These are phyloP conservation scores for Trichoderma hamatum DNA, from an alignment of 2,329 filamentous ascomycete genomes.

Conservation along the genomic window DNA sequence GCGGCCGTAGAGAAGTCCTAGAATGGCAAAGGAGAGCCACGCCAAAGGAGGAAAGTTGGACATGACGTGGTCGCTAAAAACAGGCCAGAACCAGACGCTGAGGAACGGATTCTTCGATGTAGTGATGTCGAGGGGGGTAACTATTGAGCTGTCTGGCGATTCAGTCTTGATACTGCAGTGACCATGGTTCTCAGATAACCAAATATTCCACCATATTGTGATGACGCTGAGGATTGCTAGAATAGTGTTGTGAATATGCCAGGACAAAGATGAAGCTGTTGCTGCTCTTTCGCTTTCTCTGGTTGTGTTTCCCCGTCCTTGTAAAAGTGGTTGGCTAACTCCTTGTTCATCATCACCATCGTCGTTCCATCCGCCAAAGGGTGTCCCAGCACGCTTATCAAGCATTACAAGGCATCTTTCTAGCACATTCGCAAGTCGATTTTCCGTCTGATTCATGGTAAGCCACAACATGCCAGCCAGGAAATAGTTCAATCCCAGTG, in stretches of 20 bases:
- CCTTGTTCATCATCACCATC: conserved; percentile 36
- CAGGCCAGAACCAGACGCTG: conserved; percentile 47
- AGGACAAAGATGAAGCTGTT: conserved; percentile 38
- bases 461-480: conserved; percentile 49
- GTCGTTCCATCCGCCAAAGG: conserved; percentile 13
- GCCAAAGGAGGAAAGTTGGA: conserved; percentile 50
- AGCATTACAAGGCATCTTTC: conserved; percentile 19
- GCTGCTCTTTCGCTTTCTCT: conserved; percentile 10
- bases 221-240: conserved; percentile 41
- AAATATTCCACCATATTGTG: conserved; percentile 52
- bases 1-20: conserved; percentile 50
- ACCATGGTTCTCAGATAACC: conserved; percentile 47
- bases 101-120: conserved; percentile 32
- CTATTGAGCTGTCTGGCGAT: background rate
- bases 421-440: conserved; percentile 36
- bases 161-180: conserved; percentile 37
- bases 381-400: conserved; percentile 18
- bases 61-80: conserved; percentile 37
- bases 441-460: conserved; percentile 41
- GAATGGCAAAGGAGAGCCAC: conserved; percentile 51
- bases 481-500: conserved; percentile 50
- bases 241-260: conserved; percentile 46
- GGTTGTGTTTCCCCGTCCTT: background rate
- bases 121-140: too few species aligned
- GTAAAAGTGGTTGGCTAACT: conserved; percentile 13